These are phyloP conservation scores for Phialemoniopsis sp. DNA, from an alignment of 2,329 filamentous ascomycete genomes.

Conservation along the genomic window DNA sequence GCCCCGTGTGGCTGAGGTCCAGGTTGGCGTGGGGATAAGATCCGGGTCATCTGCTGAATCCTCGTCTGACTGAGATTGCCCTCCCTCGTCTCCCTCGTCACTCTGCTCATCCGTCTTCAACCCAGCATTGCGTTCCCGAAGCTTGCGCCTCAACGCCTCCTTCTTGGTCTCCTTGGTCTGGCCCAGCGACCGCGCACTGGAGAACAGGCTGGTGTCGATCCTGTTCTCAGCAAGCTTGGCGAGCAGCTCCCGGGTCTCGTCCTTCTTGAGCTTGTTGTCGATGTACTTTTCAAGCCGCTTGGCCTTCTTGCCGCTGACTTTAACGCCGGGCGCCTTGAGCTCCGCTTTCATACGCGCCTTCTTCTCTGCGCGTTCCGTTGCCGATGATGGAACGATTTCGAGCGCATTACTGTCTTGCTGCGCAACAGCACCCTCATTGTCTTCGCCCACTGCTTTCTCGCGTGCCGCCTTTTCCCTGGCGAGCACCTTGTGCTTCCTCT, in stretches of 20 bases:
- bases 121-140: constrained; percentile 63
- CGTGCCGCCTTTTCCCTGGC: constrained; percentile 52
- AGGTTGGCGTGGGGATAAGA: no score
- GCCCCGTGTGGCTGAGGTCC: no score
- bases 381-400: constrained; percentile 42
- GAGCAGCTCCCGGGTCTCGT: constrained; percentile 81
- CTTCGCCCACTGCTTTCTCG: constrained; percentile 29
- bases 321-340: constrained; percentile 41
- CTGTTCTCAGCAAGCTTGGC: constrained; percentile 76
- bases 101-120: constrained; percentile 49
- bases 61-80: constrained; percentile 22
- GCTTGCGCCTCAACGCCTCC: constrained; percentile 59
- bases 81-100: constrained; percentile 49
- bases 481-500: constrained; percentile 65
- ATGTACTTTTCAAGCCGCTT: constrained; percentile 67
- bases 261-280: constrained; percentile 89
- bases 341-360: constrained; percentile 53
- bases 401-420: constrained; percentile 46
- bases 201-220: constrained; percentile 76
- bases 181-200: constrained; percentile 74
- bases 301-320: constrained; percentile 61
- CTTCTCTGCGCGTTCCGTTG: constrained; percentile 46
- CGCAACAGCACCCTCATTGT: constrained; percentile 30
- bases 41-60: constrained; percentile 24
- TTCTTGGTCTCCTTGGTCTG: constrained; percentile 67